phyloP scores from a whole-genome alignment of 1,284 basidiomycete species.

The Cerrena zonata region DNA sequence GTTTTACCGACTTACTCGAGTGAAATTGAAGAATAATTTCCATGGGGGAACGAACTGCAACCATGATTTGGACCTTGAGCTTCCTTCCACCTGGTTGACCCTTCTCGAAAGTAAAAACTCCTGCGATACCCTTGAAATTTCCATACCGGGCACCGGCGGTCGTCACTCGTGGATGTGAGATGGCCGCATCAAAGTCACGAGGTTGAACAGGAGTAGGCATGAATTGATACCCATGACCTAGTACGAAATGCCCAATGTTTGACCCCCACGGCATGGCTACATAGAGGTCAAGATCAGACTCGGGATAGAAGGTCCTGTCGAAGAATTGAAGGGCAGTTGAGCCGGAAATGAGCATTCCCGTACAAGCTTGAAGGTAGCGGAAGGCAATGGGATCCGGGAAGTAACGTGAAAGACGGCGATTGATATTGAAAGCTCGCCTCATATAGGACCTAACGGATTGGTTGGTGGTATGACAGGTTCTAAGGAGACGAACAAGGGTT shows the following conservation, averaged over 20 bases:
- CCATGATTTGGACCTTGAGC: conserved; percentile 17
- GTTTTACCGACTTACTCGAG: conserved; percentile 16
- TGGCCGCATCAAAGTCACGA: not conserved
- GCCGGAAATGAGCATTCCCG: conserved; percentile 14
- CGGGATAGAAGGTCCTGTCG: conserved; percentile 13
- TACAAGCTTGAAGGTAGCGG: conserved; percentile 14
- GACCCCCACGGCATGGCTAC: conserved; percentile 2
- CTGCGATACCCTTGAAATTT: conserved; percentile 6
- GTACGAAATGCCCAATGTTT: conserved; percentile 10
- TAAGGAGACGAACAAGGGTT: conserved; percentile 17
- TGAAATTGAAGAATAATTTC: conserved; percentile 15
- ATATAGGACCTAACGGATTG: conserved; percentile 18
- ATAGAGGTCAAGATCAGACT: conserved; percentile 17
- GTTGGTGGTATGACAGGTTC: conserved; percentile 17
- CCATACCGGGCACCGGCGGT: not conserved
- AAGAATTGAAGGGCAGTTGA: conserved; percentile 18
- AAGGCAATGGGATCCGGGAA: conserved; percentile 14
- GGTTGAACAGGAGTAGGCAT: not conserved
- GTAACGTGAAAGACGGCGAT: conserved; percentile 19
- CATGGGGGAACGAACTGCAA: conserved; percentile 15
- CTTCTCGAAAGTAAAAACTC: conserved; percentile 15
- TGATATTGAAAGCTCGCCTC: conserved; percentile 20
- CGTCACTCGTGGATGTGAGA: not conserved
- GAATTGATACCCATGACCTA: conserved; percentile 4
- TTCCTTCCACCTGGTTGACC: not conserved